Percentiles rank a stretch among this genome's conserved stretches.
These are phyloP conservation scores for Colletotrichum filicis DNA, from an alignment of 2,329 filamentous ascomycete species.

Conservation along the genomic window DNA sequence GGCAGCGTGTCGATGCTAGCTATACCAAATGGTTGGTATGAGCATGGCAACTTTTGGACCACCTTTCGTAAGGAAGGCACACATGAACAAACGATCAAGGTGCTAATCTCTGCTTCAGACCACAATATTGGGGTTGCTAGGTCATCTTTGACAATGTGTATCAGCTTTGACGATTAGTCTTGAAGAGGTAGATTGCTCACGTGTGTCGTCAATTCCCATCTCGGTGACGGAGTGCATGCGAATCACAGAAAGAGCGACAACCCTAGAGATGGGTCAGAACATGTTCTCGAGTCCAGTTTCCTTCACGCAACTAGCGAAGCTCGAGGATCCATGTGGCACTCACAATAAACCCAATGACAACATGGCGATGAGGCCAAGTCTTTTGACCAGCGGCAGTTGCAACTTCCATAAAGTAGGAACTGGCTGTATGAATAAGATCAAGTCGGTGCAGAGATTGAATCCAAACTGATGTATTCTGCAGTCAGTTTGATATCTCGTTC, in stretches of 20 bases:
- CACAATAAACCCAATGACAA: constrained; percentile 43
- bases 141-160: constrained; percentile 34
- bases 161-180: not conserved
- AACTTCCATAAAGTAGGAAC: constrained; percentile 49
- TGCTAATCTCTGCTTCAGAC: constrained; percentile 43
- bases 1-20: constrained; percentile 21
- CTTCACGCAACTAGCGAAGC: not conserved
- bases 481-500: too few relatives aligned
- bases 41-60: constrained; percentile 40
- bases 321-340: not conserved
- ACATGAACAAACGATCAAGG: constrained; percentile 44
- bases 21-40: constrained; percentile 40
- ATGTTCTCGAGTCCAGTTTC: too few relatives aligned
- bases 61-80: constrained; percentile 44
- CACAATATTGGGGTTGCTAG: constrained; percentile 42
- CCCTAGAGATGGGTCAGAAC: constrained; percentile 10
- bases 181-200: constrained; percentile 29
- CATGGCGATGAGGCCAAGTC: constrained; percentile 42
- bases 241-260: constrained; percentile 40
- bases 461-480: constrained; percentile 37
- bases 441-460: constrained; percentile 49
- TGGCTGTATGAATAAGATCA: constrained; percentile 49
- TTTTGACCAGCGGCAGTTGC: constrained; percentile 44
- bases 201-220: constrained; percentile 39
- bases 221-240: constrained; percentile 38